Conservation (phyloP, 768 basidiomycete species). For the Termitomyces sp. region DNA sequence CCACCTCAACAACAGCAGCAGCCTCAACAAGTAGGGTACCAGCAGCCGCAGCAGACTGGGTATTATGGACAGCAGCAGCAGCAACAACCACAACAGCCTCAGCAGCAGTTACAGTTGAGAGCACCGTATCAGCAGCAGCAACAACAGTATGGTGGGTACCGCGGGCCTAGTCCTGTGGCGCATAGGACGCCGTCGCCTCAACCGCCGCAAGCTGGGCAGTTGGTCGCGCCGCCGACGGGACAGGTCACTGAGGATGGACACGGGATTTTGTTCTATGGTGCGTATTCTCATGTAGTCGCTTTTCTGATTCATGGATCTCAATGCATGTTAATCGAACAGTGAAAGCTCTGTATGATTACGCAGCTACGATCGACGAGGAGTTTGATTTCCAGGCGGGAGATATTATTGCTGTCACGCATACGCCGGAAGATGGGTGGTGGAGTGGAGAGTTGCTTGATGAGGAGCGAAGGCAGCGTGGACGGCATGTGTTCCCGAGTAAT, state of each 20-base stretch:
- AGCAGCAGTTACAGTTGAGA: slow-evolving; percentile 22
- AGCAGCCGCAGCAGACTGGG: slow-evolving; percentile 8
- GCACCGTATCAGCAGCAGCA: slow-evolving; percentile 31
- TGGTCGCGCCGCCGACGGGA: slow-evolving; percentile 52
- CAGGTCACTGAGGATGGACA: slow-evolving; percentile 81
- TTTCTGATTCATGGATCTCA: not conserved
- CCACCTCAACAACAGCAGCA: slow-evolving; percentile 24
- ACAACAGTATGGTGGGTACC: slow-evolving; percentile 32
- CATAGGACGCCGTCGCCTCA: slow-evolving; percentile 51
- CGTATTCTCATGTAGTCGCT: slow-evolving; percentile 23
- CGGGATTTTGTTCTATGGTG: slow-evolving; percentile 86
- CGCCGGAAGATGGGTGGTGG: slow-evolving; percentile 99
- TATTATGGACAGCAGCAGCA: slow-evolving; percentile 23
- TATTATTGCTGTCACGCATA: slow-evolving; percentile 92
- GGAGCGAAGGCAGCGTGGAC: slow-evolving; percentile 61
- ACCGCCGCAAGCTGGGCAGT: slow-evolving; percentile 26
- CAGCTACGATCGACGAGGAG: slow-evolving; percentile 84
- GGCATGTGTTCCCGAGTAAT: slow-evolving; percentile 85
- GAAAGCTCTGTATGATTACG: slow-evolving; percentile 87
- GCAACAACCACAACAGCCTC: slow-evolving; percentile 25
- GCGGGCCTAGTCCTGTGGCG: slow-evolving; percentile 38
- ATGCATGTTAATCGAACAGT: slow-evolving; percentile 38
- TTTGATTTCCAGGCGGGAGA: slow-evolving; percentile 96
- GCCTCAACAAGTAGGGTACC: slow-evolving; percentile 15
- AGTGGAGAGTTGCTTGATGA: slow-evolving; percentile 85